phyloP scores from a whole-genome alignment of 2,329 filamentous ascomycete genomes.

The Periconia sp. region DNA sequence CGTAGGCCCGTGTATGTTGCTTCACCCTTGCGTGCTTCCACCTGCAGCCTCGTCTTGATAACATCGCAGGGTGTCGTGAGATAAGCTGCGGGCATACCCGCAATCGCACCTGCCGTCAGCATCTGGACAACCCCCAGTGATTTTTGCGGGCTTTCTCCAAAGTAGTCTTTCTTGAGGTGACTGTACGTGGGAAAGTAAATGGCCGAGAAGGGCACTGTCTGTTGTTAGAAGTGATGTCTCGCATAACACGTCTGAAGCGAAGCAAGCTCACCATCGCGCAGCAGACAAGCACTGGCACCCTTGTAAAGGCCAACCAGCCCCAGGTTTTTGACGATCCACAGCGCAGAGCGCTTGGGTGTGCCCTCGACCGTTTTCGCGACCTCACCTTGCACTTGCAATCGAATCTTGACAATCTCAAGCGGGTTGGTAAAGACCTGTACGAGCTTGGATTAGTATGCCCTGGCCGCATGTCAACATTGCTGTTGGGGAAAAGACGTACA shows the following conservation, averaged over 20 bases:
- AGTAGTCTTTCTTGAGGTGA: constrained; percentile 91
- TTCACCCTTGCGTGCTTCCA: constrained; percentile 95
- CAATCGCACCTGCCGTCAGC: constrained; percentile 88
- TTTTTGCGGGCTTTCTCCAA: constrained; percentile 84
- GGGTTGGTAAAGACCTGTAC: constrained; percentile 90
- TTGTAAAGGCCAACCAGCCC: constrained; percentile 96
- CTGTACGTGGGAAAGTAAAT: constrained; percentile 99
- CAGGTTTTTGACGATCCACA: constrained; percentile 97
- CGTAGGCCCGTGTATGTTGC: constrained; percentile 82
- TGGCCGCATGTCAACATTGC: neutral
- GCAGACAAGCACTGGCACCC: constrained; percentile 88
- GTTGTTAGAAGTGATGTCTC: constrained; percentile 12
- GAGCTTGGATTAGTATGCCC: constrained; percentile 10
- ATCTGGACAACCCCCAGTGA: constrained; percentile 90
- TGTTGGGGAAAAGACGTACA: constrained; percentile 58
- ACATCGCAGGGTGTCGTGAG: constrained; percentile 97
- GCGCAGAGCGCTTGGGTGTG: constrained; percentile 83
- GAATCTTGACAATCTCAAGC: constrained; percentile 98
- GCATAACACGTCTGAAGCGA: neutral
- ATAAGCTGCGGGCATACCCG: constrained; percentile 65
- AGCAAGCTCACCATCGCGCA: constrained; percentile 66
- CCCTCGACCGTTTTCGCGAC: constrained; percentile 84
- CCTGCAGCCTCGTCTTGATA: constrained; percentile 97
- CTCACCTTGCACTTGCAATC: constrained; percentile 95
- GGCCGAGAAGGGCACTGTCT: constrained; percentile 83